Evolutionary conservation across 2,329 filamentous ascomycete genomes (phyloP).

Genomic region (Westerdykella sp.): DNA sequence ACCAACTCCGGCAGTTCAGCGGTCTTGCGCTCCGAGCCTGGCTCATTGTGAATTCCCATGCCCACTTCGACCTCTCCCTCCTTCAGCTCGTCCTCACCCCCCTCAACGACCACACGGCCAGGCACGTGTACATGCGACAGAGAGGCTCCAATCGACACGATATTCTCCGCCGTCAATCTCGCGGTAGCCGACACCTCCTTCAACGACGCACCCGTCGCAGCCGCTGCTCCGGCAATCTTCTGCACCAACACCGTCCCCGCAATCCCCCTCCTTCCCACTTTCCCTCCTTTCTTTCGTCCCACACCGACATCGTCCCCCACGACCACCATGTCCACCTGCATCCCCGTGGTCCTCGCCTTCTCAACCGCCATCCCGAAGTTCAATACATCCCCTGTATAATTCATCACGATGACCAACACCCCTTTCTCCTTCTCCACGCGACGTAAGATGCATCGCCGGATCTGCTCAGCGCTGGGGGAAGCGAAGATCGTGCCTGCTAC

Average conservation of each 20-base stretch:
- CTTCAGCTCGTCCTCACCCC: conserved; percentile 53
- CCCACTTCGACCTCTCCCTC: conserved; percentile 59
- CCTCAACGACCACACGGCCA: conserved; percentile 56
- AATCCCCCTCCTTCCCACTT: conserved; percentile 85
- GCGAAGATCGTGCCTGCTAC: conserved; percentile 87
- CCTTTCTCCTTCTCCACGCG: conserved; percentile 66
- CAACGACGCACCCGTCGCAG: conserved; percentile 60
- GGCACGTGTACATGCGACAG: conserved; percentile 91
- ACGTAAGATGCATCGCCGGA: conserved; percentile 66
- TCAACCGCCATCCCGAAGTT: conserved; percentile 94
- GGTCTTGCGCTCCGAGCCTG: conserved; percentile 39
- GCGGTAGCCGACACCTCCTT: conserved; percentile 69
- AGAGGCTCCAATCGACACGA: conserved; percentile 80
- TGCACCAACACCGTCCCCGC: conserved; percentile 87
- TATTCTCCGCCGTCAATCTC: conserved; percentile 63
- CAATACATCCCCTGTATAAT: conserved; percentile 71
- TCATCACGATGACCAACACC: conserved; percentile 89
- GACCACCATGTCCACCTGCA: conserved; percentile 80
- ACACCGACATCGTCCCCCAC: conserved; percentile 91
- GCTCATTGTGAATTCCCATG: conserved; percentile 71
- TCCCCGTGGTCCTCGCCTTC: conserved; percentile 75
- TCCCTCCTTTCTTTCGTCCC: conserved; percentile 73
- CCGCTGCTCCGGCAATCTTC: conserved; percentile 81
- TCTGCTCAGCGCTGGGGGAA: conserved; percentile 73
- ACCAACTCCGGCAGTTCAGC: conserved; percentile 41